Percentiles rank a stretch among this genome's conserved stretches.
Conservation (phyloP, 345 rosid species). For the Gossypium sturtianum region DNA sequence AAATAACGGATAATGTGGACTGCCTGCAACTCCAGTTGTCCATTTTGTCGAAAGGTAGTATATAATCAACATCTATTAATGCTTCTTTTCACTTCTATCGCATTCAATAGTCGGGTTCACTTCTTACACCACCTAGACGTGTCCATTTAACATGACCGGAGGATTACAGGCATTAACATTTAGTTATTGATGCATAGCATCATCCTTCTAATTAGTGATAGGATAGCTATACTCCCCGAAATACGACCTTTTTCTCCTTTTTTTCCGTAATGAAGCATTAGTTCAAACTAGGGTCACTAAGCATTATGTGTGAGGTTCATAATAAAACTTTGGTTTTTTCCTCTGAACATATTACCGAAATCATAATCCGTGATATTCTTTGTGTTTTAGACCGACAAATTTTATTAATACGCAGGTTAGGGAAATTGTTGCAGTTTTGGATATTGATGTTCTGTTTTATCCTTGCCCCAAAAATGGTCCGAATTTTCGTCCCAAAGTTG, state of each 20-base stretch:
- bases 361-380: not conserved
- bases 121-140: not conserved
- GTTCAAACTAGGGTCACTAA: not conserved
- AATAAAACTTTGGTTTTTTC: not conserved
- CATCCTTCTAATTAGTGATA: not conserved
- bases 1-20: conserved; percentile 22
- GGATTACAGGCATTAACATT: not conserved
- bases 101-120: not conserved
- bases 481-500: conserved; percentile 74
- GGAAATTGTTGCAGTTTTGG: conserved; percentile 83
- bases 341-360: not conserved
- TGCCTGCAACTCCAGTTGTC: conserved; percentile 58
- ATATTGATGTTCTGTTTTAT: conserved; percentile 85
- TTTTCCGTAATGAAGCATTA: not conserved
- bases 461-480: conserved; percentile 93
- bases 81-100: not conserved
- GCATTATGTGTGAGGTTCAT: not conserved
- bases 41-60: conserved; percentile 92
- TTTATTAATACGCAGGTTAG: conserved; percentile 55
- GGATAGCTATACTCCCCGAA: not conserved
- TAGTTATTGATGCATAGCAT: not conserved
- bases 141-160: not conserved
- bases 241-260: not conserved
- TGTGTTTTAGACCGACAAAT: conserved; percentile 8
- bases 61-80: not conserved